Base-by-base conservation (phyloP, 1,284 basidiomycete species). In the Ceratobasidium sp. region DNA sequence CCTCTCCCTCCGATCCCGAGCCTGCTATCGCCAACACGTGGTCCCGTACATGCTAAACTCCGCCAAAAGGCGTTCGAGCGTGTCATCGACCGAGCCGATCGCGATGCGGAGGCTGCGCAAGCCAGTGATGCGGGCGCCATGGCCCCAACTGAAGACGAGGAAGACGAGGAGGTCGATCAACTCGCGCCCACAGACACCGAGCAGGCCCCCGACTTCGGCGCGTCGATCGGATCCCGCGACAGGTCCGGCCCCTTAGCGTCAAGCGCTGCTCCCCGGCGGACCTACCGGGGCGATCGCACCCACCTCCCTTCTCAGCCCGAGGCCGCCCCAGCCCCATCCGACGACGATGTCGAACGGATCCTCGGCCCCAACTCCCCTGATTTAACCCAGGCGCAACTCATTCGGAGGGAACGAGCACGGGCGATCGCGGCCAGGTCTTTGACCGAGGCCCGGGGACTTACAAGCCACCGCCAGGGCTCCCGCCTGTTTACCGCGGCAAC, bases 171-270 rank as follows among this genome's bases (percentile, higher is more conserved):
- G 36, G 57, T 33, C 2, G 57, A 60, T 7, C n/a, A 60, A n/a
- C 57, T 22, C 0, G 29, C 14, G 1, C 57, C 36, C 2, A 60
- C 36, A 24, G 57, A 60, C 36, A 11, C 33, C 9, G 56, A 41
- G 53, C 24, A 56, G 53, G 54, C 33, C 17, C 56, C 56, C 31
- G 56, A n/a, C n/a, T n/a, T n/a, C n/a, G n/a, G n/a, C n/a, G n/a
- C n/a, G n/a, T n/a, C n/a, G n/a, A n/a, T n/a, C n/a, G n/a, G n/a
- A n/a, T n/a, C n/a, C n/a, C n/a, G n/a, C n/a, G n/a, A n/a, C n/a
- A n/a, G n/a, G n/a, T n/a, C n/a, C n/a, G n/a, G n/a, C n/a, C n/a
- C n/a, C n/a, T n/a, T n/a, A n/a, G n/a, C n/a, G n/a, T n/a, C n/a
- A n/a, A n/a, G n/a, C n/a, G n/a, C n/a, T n/a, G n/a, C n/a, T n/a